Base-by-base conservation (phyloP, 2,329 filamentous ascomycete species). In the Teratosphaeria epicoccoides region DNA sequence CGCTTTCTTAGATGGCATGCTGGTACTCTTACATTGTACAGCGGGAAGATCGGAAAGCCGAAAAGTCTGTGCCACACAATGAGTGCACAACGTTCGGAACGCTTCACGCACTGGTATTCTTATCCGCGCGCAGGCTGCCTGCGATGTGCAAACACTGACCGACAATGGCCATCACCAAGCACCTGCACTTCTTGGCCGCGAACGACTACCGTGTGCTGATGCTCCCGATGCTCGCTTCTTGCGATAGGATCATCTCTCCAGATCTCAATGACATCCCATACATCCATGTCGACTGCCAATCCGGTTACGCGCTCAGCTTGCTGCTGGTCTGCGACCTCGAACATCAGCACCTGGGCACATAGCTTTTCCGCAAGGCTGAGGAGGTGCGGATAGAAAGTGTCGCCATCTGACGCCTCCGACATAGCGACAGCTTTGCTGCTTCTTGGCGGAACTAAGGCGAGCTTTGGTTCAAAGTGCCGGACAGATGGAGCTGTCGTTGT, bases 381-480 rank as follows among this genome's bases (percentile, higher is more conserved):
- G 1, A 93, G 69, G 5, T 77, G 73, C 2, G 76, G 75, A 62
- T 93, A 93, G 65, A 93, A 93, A 49, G 82, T 73, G 55, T 80
- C 76, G 14, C 69, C 64, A 46, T 61, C 58, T 10, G 24, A 7
- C 1, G 22, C 25, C n/a, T 25, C 44, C 14, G 23, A 17, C 7
- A 4, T 24, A 14, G 22, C 14, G 24, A 4, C n/a, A 14, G 33
- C n/a, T 14, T 7, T 33, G 24, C 17, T 14, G 12, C 10, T 11
- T 6, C 11, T 12, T 55, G 45, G 78, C 9, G 79, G 80, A 0
- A 97, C 87, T 12, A 97, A 75, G 0, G 93, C 93, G 11, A 87
- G 70, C 57, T 73, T 79, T 3, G 93, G 93, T 69, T 98, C 93
- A 65, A 82, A 88, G 45, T 81, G 81, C 14, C 88, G 80, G 25